Evolutionary conservation across 2,329 filamentous ascomycete genomes (phyloP), one percentile per base, ranked within the genome.

Genomic region (Scolecobasidium constrictum): DNA sequence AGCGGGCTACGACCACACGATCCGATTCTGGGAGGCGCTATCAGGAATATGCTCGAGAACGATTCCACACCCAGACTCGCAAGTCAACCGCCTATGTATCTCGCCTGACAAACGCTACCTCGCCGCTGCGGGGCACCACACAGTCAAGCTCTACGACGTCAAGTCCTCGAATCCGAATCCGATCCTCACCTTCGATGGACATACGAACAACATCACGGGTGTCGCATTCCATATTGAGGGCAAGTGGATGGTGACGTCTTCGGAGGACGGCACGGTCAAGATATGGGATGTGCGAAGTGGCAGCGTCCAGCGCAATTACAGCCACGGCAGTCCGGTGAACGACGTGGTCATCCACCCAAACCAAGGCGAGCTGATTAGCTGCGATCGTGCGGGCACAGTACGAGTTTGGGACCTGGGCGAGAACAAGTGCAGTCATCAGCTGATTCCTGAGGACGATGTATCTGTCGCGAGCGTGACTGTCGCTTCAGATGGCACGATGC

Each of bases 311-410:
- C 78, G 92, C 43, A 94, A 90, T 64, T 98, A 98, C 61, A 81
- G 77, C 52, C 92, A 98, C 60, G 84, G 83, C 42, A 81, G 79
- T 23, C 80, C 92, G 0, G 92, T 90, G 41, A 98, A 95, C 57
- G 92, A 98, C 62, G 92, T 98, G 6, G 92, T 96, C n/a, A 98
- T 98, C 44, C 92, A 98, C 61, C 92, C 92, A 0, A 98, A 98
- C 58, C 92, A 98, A 67, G 92, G 90, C 47, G 92, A 98, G 67
- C 82, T 98, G 48, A 94, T 98, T 56, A 94, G 86, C 60, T 95
- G 90, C 60, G 92, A 98, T 60, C 79, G 90, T 23, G 81, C 83
- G 38, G 92, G 92, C 38, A 94, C 87, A 60, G 86, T 98, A 47
- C 74, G 90, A 33, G 84, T 98, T 49, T 98, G 92, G 92, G 92